Evolutionary conservation across 768 basidiomycete species (phyloP), one percentile per base, ranked within the genome.

Genomic region (Tephrocybe sp.): DNA sequence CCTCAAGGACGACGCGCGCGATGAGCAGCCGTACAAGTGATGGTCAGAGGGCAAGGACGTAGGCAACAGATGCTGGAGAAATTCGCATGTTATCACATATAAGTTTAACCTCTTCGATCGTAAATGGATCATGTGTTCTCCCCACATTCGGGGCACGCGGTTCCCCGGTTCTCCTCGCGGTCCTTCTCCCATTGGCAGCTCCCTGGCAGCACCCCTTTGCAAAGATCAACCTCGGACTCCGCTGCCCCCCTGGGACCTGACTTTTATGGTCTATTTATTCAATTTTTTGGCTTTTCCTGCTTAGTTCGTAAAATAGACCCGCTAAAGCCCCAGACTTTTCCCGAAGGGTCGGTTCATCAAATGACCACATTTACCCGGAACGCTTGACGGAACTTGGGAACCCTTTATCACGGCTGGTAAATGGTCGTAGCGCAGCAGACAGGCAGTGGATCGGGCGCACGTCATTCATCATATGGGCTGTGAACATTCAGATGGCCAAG

Each of bases 61-160:
- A 15, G 28, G 15, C 34, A 11, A 17, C 34, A 36, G 34, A 7
- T 36, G 8, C 34, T 38, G 28, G 34, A 26, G 18, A 34, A 33
- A 34, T 37, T 32, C 43, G 38, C 47, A 52, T 52, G 45, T 51
- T 58, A 52, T 58, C 50, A 51, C 50, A 20, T 38, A 38, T 44
- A 33, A 50, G 48, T 46, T 53, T 53, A 51, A 32, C 48, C 38
- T 38, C 45, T 26, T 14, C 32, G 41, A 48, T 52, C 46, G 50
- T 52, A 48, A 21, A 45, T 20, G 12, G 41, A 47, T 57, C 56
- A 57, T 53, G 56, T 53, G 56, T 53, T 17, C 40, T 33, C 43
- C 34, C 12, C 20, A 51, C n/a, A 12, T 23, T 30, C 36, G 50
- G 44, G 39, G 15, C 45, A 42, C 45, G 46, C 40, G 23, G 45